phyloP scores from a whole-genome alignment of 139 green algal species.

The Spirogloea muscicola region DNA sequence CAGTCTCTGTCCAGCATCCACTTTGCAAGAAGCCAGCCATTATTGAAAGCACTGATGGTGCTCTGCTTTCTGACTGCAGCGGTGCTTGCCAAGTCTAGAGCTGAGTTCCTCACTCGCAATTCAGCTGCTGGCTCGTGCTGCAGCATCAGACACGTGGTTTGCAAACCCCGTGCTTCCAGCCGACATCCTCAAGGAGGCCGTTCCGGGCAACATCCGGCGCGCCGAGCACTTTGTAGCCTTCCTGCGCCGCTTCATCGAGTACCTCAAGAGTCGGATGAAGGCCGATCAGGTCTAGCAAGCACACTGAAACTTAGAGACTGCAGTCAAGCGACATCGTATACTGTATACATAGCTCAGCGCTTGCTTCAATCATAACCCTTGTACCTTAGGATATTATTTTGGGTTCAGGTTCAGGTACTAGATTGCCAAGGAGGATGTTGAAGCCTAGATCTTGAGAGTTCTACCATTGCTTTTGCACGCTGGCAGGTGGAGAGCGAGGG shows the following conservation, averaged over 20 bases:
- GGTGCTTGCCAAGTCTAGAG: neutral
- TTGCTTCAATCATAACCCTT: no score
- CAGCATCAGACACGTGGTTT: constrained; percentile 67
- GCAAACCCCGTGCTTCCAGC: constrained; percentile 80
- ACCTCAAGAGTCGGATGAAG: constrained; percentile 69
- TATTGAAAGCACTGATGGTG: neutral
- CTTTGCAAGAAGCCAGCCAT: neutral
- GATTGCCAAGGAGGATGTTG: no score
- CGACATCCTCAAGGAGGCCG: constrained; percentile 83
- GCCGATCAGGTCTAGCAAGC: no score
- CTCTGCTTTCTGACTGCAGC: neutral
- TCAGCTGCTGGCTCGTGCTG: neutral
- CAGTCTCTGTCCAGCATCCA: neutral
- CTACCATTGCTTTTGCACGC: neutral
- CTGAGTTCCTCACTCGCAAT: neutral
- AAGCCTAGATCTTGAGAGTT: neutral
- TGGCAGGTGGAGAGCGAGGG: constrained; percentile 69
- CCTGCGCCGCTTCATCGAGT: constrained; percentile 83
- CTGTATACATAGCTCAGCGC: no score
- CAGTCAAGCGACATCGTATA: no score
- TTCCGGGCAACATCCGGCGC: constrained; percentile 90
- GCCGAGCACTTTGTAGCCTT: constrained; percentile 97
- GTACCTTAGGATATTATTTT: no score
- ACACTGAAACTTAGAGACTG: no score
- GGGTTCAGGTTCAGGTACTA: no score